A percentile compares a stretch with the other conserved stretches of the same genome.
Conservation (phyloP, 176 grass and related monocot genomes). For the Carex cristatella region DNA sequence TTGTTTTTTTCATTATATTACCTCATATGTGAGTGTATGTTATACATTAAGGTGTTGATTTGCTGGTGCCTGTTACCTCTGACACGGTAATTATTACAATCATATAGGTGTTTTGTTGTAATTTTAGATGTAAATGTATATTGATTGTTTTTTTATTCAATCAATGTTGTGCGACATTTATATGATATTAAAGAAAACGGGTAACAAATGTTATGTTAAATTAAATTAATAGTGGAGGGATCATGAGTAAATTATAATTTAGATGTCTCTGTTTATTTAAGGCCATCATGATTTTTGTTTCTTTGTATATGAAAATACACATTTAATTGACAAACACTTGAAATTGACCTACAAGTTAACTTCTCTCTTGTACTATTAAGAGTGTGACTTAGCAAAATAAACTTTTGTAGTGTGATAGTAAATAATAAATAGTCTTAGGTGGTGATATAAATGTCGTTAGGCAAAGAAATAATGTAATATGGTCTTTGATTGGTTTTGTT, state of each 20-base stretch:
- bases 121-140: constrained; percentile 25
- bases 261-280: too few relatives aligned
- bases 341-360: too few relatives aligned
- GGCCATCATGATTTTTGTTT: too few relatives aligned
- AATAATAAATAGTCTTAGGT: too few relatives aligned
- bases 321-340: too few relatives aligned
- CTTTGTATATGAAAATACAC: too few relatives aligned
- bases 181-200: neutral
- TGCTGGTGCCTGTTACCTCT: constrained; percentile 28
- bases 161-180: neutral
- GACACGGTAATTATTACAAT: constrained; percentile 42
- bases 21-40: constrained; percentile 26
- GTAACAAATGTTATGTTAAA: neutral
- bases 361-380: too few relatives aligned
- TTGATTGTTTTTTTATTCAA: constrained; percentile 19
- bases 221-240: too few relatives aligned
- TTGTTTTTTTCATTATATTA: constrained; percentile 37
- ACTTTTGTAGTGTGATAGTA: too few relatives aligned
- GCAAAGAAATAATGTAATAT: neutral
- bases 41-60: constrained; percentile 19
- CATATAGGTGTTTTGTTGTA: constrained; percentile 26
- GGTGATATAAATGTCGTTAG: neutral
- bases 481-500: neutral
- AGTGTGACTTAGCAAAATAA: too few relatives aligned
- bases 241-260: too few relatives aligned